Evolutionary conservation across 768 basidiomycete species (phyloP).

Genomic region (Boletus insuetus): DNA sequence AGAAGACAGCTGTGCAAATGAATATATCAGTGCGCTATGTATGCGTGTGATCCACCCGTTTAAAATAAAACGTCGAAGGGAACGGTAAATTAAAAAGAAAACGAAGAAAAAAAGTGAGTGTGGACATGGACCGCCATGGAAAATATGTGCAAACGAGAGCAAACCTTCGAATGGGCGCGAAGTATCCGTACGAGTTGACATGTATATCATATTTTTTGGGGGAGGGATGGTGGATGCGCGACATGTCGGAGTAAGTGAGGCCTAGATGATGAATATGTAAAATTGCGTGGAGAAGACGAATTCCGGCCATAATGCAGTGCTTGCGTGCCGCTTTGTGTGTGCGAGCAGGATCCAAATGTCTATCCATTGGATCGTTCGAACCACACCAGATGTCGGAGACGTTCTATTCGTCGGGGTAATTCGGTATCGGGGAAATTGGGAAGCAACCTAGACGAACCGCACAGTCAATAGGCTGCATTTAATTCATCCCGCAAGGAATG

Average conservation of each 20-base stretch:
- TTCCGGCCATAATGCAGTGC: not conserved
- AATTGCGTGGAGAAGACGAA: not conserved
- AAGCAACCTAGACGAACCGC: conserved; percentile 1
- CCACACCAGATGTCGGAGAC: not conserved
- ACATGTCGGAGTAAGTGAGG: not conserved
- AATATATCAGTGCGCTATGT: not conserved
- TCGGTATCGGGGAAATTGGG: not conserved
- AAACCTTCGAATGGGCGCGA: not conserved
- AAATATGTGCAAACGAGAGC: not conserved
- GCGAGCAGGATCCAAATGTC: not conserved
- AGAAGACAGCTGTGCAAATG: not conserved
- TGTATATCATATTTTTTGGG: not conserved
- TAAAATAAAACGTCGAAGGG: not conserved
- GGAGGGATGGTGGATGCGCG: not conserved
- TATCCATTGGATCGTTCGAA: not conserved
- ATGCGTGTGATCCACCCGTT: not conserved
- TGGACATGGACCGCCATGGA: not conserved
- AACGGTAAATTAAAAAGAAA: not conserved
- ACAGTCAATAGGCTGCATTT: conserved; percentile 2
- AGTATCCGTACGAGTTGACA: conserved; percentile 5
- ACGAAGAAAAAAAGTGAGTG: not conserved
- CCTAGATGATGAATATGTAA: not conserved
- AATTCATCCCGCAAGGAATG: not conserved
- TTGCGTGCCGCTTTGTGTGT: not conserved
- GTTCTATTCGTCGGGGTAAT: conserved; percentile 12